phyloP scores from a whole-genome alignment of 345 rosid species.

The Eucalyptus marginata region DNA sequence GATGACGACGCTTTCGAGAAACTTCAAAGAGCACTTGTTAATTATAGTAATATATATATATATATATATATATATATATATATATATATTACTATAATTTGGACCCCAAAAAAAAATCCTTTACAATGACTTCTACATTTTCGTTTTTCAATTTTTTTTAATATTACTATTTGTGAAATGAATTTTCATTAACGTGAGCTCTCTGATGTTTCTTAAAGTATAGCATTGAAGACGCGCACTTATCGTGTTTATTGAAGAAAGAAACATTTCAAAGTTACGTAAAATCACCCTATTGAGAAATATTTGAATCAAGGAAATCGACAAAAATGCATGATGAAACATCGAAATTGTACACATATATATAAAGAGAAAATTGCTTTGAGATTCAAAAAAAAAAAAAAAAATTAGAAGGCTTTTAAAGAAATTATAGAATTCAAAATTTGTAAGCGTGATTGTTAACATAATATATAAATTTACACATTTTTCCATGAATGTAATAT shows the following conservation, averaged over 20 bases:
- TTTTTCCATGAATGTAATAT: neutral
- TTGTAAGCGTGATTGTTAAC: neutral
- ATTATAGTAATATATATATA: neutral
- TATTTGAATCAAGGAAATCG: neutral
- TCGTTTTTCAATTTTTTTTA: no score
- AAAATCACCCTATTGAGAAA: neutral
- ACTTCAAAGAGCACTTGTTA: neutral
- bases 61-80: no score
- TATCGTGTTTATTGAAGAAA: no score
- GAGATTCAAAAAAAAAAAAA: neutral
- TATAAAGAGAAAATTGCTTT: neutral
- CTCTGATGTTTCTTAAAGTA: no score
- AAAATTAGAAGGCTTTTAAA: neutral
- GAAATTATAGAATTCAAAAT: neutral
- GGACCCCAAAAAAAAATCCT: no score
- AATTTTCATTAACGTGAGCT: no score
- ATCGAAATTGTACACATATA: neutral
- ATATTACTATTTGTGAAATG: no score
- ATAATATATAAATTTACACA: neutral
- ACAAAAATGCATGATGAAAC: neutral
- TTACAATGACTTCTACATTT: neutral
- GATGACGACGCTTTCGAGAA: neutral
- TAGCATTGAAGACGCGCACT: neutral
- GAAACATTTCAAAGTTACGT: neutral
- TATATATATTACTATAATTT: no score